Conservation (phyloP, 1,284 basidiomycete genomes). For the Coniophora puteana region DNA sequence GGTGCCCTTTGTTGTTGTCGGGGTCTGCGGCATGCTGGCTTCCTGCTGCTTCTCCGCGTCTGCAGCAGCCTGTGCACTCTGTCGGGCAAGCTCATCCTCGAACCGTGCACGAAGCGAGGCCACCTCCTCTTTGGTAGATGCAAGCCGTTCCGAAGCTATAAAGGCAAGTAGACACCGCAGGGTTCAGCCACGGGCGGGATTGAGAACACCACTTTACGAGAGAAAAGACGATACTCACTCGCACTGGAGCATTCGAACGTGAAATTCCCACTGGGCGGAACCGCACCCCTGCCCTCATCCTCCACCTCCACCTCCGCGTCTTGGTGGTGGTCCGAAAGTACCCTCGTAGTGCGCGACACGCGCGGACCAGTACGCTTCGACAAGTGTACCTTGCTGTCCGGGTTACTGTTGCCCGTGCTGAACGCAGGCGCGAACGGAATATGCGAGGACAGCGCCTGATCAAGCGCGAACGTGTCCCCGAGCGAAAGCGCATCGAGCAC, state of each 20-base stretch:
- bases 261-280: conserved; percentile 50
- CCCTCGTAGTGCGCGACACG: conserved; percentile 36
- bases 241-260: conserved; percentile 56
- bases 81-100: conserved; percentile 65
- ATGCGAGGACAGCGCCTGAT: conserved; percentile 67
- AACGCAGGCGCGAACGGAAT: conserved; percentile 41
- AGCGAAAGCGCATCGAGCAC: conserved; percentile 61
- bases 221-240: too few relatives aligned
- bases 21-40: conserved; percentile 28
- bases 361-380: conserved; percentile 38
- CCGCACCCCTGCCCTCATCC: conserved; percentile 34
- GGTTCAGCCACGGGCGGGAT: conserved; percentile 17
- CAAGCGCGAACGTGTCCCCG: conserved; percentile 65
- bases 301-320: too few relatives aligned
- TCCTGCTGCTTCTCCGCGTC: conserved; percentile 42
- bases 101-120: conserved; percentile 59
- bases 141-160: conserved; percentile 65
- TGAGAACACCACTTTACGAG: conserved; percentile 22
- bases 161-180: conserved; percentile 21
- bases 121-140: conserved; percentile 65
- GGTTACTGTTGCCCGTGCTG: conserved; percentile 20
- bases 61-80: conserved; percentile 54
- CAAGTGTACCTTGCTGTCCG: conserved; percentile 24
- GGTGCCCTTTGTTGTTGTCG: conserved; percentile 18
- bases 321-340: too few relatives aligned